Percentiles rank a stretch among this genome's conserved stretches.
These are phyloP conservation scores for Crithidia bombi DNA, from an alignment of 208 protist species.

Conservation along the genomic window DNA sequence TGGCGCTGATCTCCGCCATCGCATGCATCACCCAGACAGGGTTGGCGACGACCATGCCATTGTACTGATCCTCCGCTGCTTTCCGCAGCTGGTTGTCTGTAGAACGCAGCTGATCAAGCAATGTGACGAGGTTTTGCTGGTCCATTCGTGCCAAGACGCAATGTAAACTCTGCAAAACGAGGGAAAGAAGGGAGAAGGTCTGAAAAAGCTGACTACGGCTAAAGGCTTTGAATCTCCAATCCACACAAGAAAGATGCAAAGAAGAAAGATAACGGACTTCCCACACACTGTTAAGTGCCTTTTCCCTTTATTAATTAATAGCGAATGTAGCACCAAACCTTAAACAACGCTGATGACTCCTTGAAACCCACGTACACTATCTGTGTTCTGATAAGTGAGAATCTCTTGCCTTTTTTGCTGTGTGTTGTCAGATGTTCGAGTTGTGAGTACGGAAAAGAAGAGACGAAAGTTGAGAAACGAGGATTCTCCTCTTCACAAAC, in stretches of 20 bases:
- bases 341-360: too few species aligned
- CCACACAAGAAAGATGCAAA: too few species aligned
- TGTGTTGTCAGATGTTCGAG: too few species aligned
- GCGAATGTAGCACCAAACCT: background rate
- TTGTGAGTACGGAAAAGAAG: too few species aligned
- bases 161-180: slow-evolving; percentile 27
- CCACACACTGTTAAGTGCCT: background rate
- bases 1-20: slow-evolving; percentile 62
- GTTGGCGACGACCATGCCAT: slow-evolving; percentile 41
- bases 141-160: slow-evolving; percentile 41
- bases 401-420: too few species aligned
- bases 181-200: background rate
- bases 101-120: slow-evolving; percentile 58
- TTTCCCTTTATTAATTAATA: background rate
- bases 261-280: too few species aligned
- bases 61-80: slow-evolving; percentile 77
- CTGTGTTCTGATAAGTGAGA: too few species aligned
- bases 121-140: slow-evolving; percentile 42
- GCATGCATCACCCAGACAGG: slow-evolving; percentile 66
- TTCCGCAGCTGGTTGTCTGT: slow-evolving; percentile 74
- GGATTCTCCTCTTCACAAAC: too few species aligned
- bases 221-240: too few species aligned
- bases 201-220: too few species aligned
- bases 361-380: too few species aligned
- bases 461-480: too few species aligned